Base-by-base conservation (phyloP, 1,139 yeast species). In the Meyerozyma guilliermondii region DNA sequence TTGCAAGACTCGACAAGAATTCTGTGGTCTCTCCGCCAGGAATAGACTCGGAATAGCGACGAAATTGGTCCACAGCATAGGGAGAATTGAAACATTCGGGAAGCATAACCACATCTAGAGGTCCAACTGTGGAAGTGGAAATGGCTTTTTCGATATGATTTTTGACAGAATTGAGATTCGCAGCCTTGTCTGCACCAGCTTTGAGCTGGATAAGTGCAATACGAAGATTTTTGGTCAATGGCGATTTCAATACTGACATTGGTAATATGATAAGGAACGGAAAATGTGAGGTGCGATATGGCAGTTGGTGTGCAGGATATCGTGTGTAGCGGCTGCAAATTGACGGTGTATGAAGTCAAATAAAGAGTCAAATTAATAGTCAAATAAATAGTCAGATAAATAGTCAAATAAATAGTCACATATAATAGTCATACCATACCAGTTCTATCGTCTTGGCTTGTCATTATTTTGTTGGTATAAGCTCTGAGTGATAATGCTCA, bases 11-110 rank as follows among this genome's bases (percentile, higher is more conserved):
- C 1, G 88, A 71, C 40, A 91, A 66, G 40, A 85, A 75, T 40
- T 61, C 50, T 27, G 87, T 76, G 39, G 95, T 80, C 55, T 83
- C 82, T 7, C 94, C 2, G 63, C 59, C 6, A 95, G 95, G 33
- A 36, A 82, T 78, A 8, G 55, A 50, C 60, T 91, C 98, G 8
- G 96, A 89, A 59, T 91, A 91, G 48, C 86, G 80, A 23, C 85
- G 79, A 63, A 92, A 92, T 46, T 92, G 85, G 46, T 80, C 80
- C 24, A 88, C 96, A 0, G 95, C 83, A 58, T 92, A 92, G 5
- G 98, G 98, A 1, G 97, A 86, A 62, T 91, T 91, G 77, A 91
- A 92, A 65, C 97, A 91, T 66, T 92, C 98, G 5, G 94, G 94
- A 40, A 85, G 67, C 60, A 85, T 83, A n/a, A 85, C 76, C 45